Evolutionary conservation across 352 stramenopile species (phyloP).

Genomic region (Phytophthora foliorum): DNA sequence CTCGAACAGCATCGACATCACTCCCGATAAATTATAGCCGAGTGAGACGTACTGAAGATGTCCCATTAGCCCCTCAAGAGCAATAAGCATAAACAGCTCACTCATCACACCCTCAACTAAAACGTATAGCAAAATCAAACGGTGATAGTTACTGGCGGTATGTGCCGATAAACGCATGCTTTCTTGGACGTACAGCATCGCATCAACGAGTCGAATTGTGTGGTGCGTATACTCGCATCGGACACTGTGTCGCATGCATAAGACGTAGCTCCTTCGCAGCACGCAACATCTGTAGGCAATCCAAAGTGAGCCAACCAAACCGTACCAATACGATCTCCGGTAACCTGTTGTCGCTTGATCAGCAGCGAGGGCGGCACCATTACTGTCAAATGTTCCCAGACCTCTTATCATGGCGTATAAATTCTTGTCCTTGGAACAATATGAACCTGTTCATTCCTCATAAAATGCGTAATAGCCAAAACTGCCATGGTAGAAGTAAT

Average conservation of each 20-base stretch:
- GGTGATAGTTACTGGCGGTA: conserved; percentile 30
- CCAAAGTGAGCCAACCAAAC: conserved; percentile 11
- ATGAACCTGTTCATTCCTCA: conserved; percentile 24
- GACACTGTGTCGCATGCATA: conserved; percentile 12
- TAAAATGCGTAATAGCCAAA: conserved; percentile 31
- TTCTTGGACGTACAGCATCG: conserved; percentile 34
- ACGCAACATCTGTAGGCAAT: conserved; percentile 18
- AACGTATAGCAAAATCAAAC: conserved; percentile 27
- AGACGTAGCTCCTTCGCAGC: conserved; percentile 20
- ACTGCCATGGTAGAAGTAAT: conserved; percentile 28
- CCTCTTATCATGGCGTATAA: conserved; percentile 9
- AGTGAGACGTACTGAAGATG: conserved; percentile 35
- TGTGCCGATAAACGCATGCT: conserved; percentile 29
- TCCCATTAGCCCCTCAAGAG: conserved; percentile 18
- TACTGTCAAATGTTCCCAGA: conserved; percentile 26
- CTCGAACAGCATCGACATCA: conserved; percentile 39
- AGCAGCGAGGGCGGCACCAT: conserved; percentile 8
- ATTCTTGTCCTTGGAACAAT: conserved; percentile 22
- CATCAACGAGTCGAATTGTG: conserved; percentile 8
- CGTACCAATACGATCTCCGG: conserved; percentile 29
- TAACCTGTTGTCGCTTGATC: conserved; percentile 9
- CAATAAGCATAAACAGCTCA: conserved; percentile 39
- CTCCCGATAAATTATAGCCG: conserved; percentile 33
- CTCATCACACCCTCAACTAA: conserved; percentile 34
- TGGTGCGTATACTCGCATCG: conserved; percentile 7